Evolutionary conservation across 305 asterid species (phyloP).

Genomic region (Fraxinus platypoda): DNA sequence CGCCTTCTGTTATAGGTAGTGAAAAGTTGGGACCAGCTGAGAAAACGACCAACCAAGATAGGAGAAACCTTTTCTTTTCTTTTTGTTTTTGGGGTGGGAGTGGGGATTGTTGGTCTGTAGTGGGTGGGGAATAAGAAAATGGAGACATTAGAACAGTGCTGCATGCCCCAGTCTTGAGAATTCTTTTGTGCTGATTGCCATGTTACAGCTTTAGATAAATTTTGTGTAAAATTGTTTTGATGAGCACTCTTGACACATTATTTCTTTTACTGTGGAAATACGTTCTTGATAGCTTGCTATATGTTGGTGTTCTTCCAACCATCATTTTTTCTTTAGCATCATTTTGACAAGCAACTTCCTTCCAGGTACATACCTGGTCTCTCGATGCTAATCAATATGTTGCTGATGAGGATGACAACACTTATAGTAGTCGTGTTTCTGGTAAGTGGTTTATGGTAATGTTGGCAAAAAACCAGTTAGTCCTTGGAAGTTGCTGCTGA

Average conservation of each 20-base stretch:
- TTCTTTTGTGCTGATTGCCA: neutral
- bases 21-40: neutral
- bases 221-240: slow-evolving; percentile 14
- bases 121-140: neutral
- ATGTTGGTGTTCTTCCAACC: neutral
- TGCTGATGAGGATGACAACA: slow-evolving; percentile 94
- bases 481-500: neutral
- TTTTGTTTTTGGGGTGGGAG: neutral
- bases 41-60: neutral
- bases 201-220: neutral
- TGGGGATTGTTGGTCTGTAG: neutral
- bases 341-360: slow-evolving; percentile 23
- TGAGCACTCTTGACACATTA: neutral
- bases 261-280: neutral
- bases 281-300: slow-evolving; percentile 7
- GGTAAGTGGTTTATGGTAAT: slow-evolving; percentile 50
- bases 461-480: slow-evolving; percentile 6
- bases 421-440: slow-evolving; percentile 90
- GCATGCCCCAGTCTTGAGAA: neutral
- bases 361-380: slow-evolving; percentile 79
- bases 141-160: neutral
- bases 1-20: neutral
- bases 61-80: neutral
- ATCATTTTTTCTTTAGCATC: slow-evolving; percentile 6
- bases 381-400: slow-evolving; percentile 91